Conservation (phyloP, 176 grass and related monocot species). For the Areca catechu region DNA sequence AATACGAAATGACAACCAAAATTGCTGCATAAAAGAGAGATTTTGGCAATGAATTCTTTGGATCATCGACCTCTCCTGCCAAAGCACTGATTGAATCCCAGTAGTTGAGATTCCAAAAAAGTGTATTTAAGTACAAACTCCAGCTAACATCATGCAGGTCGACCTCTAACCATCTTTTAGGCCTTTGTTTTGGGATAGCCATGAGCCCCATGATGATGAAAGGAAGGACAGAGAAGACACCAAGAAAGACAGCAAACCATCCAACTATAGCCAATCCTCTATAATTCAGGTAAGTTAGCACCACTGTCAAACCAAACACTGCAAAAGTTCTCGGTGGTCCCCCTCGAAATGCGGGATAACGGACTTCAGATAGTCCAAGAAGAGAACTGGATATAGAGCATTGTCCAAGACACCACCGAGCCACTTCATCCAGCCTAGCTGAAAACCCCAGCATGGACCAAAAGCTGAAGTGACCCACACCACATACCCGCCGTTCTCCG, state of each 20-base stretch:
- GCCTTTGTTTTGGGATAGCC: conserved; percentile 52
- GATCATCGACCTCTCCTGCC: conserved; percentile 78
- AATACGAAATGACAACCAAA: conserved; percentile 51
- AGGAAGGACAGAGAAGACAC: conserved; percentile 66
- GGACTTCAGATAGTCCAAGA: conserved; percentile 84
- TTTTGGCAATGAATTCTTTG: conserved; percentile 62
- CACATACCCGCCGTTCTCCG: conserved; percentile 80
- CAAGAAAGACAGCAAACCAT: conserved; percentile 67
- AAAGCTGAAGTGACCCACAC: conserved; percentile 82
- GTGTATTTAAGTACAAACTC: conserved; percentile 77
- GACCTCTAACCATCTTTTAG: conserved; percentile 37
- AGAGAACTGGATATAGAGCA: conserved; percentile 80
- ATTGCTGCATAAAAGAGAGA: conserved; percentile 74
- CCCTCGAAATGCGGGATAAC: conserved; percentile 47
- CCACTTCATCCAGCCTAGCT: conserved; percentile 97
- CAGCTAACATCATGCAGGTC: conserved; percentile 58
- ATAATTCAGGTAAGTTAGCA: conserved; percentile 87
- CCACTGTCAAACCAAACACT: conserved; percentile 44
- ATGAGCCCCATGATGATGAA: conserved; percentile 80
- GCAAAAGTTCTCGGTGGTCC: conserved; percentile 50
- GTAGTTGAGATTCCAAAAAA: conserved; percentile 96
- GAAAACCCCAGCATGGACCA: conserved; percentile 87
- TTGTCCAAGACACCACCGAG: conserved; percentile 86
- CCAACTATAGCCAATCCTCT: conserved; percentile 67
- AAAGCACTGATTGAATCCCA: conserved; percentile 97